phyloP scores from a whole-genome alignment of 495 filamentous ascomycete species.

The Penicillium antarcticum region DNA sequence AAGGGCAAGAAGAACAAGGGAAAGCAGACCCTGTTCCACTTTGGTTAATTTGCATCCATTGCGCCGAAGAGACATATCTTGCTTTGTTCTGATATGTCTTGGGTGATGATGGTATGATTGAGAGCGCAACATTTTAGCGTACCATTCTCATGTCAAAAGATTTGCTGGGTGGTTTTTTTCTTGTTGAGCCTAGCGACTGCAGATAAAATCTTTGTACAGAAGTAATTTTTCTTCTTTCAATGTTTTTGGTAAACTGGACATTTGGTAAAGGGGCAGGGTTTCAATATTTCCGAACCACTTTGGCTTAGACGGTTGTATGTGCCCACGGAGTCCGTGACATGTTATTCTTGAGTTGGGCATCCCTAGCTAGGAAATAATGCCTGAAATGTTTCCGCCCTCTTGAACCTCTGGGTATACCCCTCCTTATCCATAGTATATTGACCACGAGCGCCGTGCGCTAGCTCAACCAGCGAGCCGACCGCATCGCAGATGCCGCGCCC shows the following conservation, averaged over 20 bases:
- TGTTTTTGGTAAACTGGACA: background rate
- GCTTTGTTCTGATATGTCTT: background rate
- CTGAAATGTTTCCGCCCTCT: too few species aligned
- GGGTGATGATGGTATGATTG: background rate
- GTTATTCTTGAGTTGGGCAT: too few species aligned
- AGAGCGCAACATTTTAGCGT: background rate
- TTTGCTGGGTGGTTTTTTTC: background rate
- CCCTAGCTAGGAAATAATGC: too few species aligned
- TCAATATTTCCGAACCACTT: too few species aligned
- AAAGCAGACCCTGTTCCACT: slow-evolving; percentile 70
- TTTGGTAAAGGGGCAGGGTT: background rate
- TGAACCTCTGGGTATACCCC: too few species aligned
- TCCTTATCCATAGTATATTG: too few species aligned
- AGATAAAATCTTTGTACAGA: slow-evolving; percentile 5
- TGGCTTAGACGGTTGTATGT: too few species aligned
- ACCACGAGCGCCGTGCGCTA: too few species aligned
- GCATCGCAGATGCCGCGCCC: too few species aligned
- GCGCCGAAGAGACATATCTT: background rate
- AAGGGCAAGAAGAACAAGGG: slow-evolving; percentile 76
- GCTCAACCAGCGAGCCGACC: too few species aligned
- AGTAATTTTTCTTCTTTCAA: background rate
- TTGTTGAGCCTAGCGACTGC: slow-evolving; percentile 6
- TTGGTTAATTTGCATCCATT: slow-evolving; percentile 34
- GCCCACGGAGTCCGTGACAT: too few species aligned
- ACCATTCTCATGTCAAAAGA: background rate